phyloP scores from a whole-genome alignment of 805 yeast species.

The Lachancea lanzarotensis region DNA sequence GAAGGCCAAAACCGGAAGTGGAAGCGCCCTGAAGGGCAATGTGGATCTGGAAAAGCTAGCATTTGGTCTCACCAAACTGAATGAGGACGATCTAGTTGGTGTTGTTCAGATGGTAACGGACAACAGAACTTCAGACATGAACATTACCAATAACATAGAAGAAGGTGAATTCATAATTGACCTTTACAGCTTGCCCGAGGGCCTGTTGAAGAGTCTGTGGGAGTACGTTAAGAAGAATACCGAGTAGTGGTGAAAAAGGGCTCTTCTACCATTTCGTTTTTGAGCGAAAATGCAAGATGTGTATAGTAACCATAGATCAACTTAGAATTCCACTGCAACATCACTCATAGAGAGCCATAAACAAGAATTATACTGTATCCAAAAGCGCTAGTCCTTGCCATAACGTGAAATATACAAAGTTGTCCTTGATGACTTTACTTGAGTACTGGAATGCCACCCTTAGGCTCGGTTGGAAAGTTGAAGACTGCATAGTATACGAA shows the following conservation, averaged over 20 bases:
- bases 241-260: constrained; percentile 17
- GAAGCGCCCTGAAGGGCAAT: constrained; percentile 53
- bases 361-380: too few species aligned
- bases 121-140: constrained; percentile 91
- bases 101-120: constrained; percentile 98
- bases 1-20: constrained; percentile 41
- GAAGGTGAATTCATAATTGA: constrained; percentile 98
- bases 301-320: too few species aligned
- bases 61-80: constrained; percentile 77
- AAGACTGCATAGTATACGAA: background rate
- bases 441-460: too few species aligned
- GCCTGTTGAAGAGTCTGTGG: constrained; percentile 85
- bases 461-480: too few species aligned
- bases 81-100: constrained; percentile 87
- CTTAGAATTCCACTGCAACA: too few species aligned
- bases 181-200: constrained; percentile 86
- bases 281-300: too few species aligned
- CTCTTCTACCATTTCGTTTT: background rate
- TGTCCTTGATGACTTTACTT: too few species aligned
- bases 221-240: constrained; percentile 80
- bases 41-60: constrained; percentile 90
- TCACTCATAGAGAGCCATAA: too few species aligned
- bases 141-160: constrained; percentile 89
- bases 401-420: too few species aligned
- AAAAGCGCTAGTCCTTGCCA: background rate